Percentiles rank a stretch among this genome's conserved stretches.
Conservation (phyloP, 225 moss, liverwort and hornwort genomes). For the Physcomitrellopsis africana region DNA sequence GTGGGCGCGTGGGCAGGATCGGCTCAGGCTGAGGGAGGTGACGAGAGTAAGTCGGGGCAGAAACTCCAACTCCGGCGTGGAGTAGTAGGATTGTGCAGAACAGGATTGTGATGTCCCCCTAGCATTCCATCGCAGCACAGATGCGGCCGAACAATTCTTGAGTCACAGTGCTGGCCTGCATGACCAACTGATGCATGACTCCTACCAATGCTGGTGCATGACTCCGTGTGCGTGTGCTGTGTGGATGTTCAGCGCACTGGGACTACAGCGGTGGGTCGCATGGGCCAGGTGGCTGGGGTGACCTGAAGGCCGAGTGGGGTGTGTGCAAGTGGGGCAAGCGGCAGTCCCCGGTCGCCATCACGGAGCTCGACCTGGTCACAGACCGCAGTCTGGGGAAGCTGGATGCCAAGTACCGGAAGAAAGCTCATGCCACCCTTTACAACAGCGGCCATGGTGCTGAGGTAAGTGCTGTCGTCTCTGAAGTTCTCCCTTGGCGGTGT, state of each 20-base stretch:
- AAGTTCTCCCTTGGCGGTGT: too few relatives aligned
- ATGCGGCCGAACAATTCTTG: background rate
- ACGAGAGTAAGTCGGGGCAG: background rate
- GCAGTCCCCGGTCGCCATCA: slow-evolving; percentile 51
- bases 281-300: slow-evolving; percentile 37
- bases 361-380: slow-evolving; percentile 19
- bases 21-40: background rate
- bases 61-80: background rate
- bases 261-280: slow-evolving; percentile 37
- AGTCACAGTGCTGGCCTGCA: too few relatives aligned
- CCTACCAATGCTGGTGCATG: too few relatives aligned
- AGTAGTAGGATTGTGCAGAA: too few relatives aligned
- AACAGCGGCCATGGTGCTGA: slow-evolving; percentile 42
- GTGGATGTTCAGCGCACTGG: slow-evolving; percentile 31
- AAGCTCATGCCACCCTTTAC: slow-evolving; percentile 26
- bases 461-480: slow-evolving; percentile 14
- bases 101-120: too few relatives aligned
- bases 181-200: background rate
- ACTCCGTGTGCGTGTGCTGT: background rate
- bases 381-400: slow-evolving; percentile 32
- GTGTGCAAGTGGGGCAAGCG: slow-evolving; percentile 38
- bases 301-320: slow-evolving; percentile 36
- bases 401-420: slow-evolving; percentile 25
- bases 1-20: slow-evolving; percentile 7
- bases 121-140: too few relatives aligned